These are phyloP conservation scores for Suillus occidentalis DNA, from an alignment of 768 basidiomycete species.

Conservation along the genomic window DNA sequence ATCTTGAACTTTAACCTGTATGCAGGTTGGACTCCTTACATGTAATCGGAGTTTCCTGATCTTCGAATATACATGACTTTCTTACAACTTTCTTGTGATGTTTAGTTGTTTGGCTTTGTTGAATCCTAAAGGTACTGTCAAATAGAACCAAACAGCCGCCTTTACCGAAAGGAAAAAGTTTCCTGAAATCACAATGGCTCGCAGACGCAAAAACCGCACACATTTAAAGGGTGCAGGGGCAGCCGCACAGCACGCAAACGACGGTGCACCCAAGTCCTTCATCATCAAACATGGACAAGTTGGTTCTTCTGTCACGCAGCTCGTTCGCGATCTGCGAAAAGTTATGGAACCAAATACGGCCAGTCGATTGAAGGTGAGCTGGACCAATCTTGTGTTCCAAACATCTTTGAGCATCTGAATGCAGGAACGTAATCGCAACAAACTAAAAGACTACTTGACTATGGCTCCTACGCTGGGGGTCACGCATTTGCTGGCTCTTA, in stretches of 20 bases:
- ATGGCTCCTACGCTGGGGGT: slow-evolving; percentile 90
- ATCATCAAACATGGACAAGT: slow-evolving; percentile 96
- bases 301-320: slow-evolving; percentile 80
- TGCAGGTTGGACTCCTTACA: slow-evolving; percentile 10
- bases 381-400: neutral
- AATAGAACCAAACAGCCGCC: slow-evolving; percentile 28
- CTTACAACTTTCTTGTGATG: neutral
- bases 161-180: slow-evolving; percentile 6
- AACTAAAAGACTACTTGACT: slow-evolving; percentile 90
- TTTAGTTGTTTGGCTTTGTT: slow-evolving; percentile 7
- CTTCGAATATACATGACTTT: neutral
- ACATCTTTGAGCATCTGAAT: slow-evolving; percentile 14
- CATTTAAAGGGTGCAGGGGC: slow-evolving; percentile 65
- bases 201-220: slow-evolving; percentile 76
- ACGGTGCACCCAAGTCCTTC: slow-evolving; percentile 80
- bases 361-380: slow-evolving; percentile 73
- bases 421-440: slow-evolving; percentile 88
- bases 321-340: slow-evolving; percentile 90
- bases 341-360: slow-evolving; percentile 99
- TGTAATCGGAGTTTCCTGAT: slow-evolving; percentile 13
- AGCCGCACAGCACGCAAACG: slow-evolving; percentile 30
- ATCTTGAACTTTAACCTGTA: slow-evolving; percentile 11
- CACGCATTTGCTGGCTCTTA: slow-evolving; percentile 91
- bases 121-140: slow-evolving; percentile 10
- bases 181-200: slow-evolving; percentile 50